Conservation (phyloP, 495 filamentous ascomycete genomes). For the Tuber borchii region DNA sequence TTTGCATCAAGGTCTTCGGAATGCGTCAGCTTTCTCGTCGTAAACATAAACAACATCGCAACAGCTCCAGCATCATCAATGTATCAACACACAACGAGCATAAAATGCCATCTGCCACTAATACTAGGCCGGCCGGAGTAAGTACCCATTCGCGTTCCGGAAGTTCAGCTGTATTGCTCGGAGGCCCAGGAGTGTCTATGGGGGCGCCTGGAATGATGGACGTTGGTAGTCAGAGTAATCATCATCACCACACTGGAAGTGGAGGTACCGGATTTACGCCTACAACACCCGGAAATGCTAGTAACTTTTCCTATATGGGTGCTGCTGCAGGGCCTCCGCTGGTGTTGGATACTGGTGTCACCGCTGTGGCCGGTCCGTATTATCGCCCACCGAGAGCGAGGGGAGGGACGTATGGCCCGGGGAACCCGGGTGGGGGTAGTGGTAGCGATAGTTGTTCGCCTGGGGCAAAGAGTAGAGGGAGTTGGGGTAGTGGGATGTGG, state of each 20-base stretch:
- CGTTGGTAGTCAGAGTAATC: conserved; percentile 14
- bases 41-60: conserved; percentile 30
- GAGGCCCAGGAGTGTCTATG: conserved; percentile 11
- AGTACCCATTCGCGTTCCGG: conserved; percentile 20
- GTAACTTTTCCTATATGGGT: conserved; percentile 57
- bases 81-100: conserved; percentile 24
- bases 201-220: conserved; percentile 12
- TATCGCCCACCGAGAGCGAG: conserved; percentile 72
- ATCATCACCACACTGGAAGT: conserved; percentile 32
- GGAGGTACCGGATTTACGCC: conserved; percentile 56
- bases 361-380: conserved; percentile 58
- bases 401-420: conserved; percentile 51
- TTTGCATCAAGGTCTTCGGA: conserved; percentile 60
- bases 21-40: conserved; percentile 85
- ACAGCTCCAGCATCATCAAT: conserved; percentile 27
- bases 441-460: conserved; percentile 41
- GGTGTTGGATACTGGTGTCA: conserved; percentile 40
- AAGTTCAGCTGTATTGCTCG: conserved; percentile 31
- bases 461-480: conserved; percentile 39
- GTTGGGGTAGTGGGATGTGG: conserved; percentile 35
- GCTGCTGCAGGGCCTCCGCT: conserved; percentile 36
- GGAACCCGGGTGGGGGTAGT: conserved; percentile 45
- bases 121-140: conserved; percentile 10
- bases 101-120: conserved; percentile 12
- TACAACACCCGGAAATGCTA: conserved; percentile 61